Conservation (phyloP, 495 filamentous ascomycete genomes). For the Podospora tetraspora region DNA sequence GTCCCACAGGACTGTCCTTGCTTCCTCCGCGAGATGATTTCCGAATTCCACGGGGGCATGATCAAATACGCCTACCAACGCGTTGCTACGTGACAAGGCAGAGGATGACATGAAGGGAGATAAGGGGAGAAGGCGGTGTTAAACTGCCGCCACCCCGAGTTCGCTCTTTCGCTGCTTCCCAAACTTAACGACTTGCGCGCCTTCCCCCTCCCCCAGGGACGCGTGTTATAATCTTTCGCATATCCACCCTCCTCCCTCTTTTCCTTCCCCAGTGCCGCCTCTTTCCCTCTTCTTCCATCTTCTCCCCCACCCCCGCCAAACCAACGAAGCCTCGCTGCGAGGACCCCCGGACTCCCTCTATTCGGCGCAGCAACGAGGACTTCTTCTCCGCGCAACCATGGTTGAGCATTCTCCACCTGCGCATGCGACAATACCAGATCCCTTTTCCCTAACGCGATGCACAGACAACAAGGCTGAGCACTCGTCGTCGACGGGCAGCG, state of each 20-base stretch:
- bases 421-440: not conserved
- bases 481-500: conserved; percentile 1
- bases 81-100: not conserved
- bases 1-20: not conserved
- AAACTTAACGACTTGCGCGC: not conserved
- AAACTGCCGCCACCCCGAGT: not conserved
- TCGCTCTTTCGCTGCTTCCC: not conserved
- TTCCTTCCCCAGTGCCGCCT: not conserved
- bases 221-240: not conserved
- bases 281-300: not conserved
- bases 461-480: conserved; percentile 5
- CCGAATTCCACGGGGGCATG: not conserved
- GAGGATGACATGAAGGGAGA: not conserved
- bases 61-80: not conserved
- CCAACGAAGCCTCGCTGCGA: not conserved
- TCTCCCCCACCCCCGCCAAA: not conserved
- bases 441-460: not conserved
- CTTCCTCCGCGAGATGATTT: not conserved
- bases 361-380: not conserved
- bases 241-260: not conserved
- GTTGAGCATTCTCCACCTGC: not conserved
- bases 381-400: not conserved
- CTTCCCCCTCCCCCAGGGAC: not conserved
- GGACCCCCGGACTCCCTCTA: not conserved
- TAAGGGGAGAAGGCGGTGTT: not conserved